Evolutionary conservation across 192 early-diverging fungal genomes (phyloP).

Genomic region (Backusella sp.): DNA sequence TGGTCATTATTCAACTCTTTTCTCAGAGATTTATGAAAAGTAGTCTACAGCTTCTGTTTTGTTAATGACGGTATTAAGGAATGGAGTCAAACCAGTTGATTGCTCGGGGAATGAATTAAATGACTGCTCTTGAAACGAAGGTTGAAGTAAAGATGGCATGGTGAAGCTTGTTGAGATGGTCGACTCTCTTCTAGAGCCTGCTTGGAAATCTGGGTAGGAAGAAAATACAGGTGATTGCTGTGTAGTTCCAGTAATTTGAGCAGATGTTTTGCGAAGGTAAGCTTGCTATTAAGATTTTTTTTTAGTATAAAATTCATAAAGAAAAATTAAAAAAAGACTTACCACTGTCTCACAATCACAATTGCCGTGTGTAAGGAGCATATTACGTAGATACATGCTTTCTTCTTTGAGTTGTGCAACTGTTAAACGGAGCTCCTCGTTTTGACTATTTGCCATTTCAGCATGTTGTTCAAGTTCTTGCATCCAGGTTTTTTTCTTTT

Average conservation of each 20-base stretch:
- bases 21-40: not conserved
- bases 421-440: conserved; percentile 23
- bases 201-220: not conserved
- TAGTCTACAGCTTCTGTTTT: conserved; percentile 4
- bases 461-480: conserved; percentile 32
- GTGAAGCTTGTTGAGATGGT: not conserved
- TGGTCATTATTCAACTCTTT: not conserved
- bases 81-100: conserved; percentile 19
- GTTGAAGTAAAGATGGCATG: not conserved
- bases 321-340: not conserved
- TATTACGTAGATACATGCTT: conserved; percentile 31
- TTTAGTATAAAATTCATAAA: not conserved
- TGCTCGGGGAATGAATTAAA: not conserved
- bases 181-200: not conserved
- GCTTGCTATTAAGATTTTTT: not conserved
- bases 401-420: conserved; percentile 34
- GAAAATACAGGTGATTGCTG: not conserved
- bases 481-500: conserved; percentile 41
- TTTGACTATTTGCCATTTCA: conserved; percentile 21
- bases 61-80: conserved; percentile 7
- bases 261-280: conserved; percentile 22
- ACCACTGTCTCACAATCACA: conserved; percentile 32
- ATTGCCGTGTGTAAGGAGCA: conserved; percentile 30
- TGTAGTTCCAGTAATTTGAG: not conserved
- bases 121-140: not conserved